phyloP scores from a whole-genome alignment of 345 rosid species.

The Salix arbutifolia region DNA sequence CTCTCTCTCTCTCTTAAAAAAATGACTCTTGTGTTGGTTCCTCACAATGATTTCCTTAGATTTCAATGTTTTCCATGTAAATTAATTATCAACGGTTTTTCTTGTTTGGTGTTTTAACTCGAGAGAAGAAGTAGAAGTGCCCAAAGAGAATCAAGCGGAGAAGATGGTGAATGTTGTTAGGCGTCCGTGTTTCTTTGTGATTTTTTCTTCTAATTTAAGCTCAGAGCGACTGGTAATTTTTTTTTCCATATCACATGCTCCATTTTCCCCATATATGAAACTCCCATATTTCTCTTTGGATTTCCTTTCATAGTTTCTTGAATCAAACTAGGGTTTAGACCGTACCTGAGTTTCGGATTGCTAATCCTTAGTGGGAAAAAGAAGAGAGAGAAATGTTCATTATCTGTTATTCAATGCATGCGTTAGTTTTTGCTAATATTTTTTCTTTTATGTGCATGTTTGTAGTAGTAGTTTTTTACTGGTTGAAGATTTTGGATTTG shows the following conservation, averaged over 20 bases:
- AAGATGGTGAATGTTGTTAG: constrained; percentile 19
- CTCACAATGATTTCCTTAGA: too few species aligned
- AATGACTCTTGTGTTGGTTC: too few species aligned
- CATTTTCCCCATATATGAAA: not conserved
- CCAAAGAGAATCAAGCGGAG: constrained; percentile 6
- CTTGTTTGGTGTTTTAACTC: not conserved
- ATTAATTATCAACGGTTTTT: not conserved
- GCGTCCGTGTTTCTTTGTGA: constrained; percentile 41
- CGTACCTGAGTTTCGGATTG: too few species aligned
- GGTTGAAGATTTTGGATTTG: not conserved
- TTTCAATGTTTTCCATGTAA: not conserved
- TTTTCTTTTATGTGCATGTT: not conserved
- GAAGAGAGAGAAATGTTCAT: too few species aligned
- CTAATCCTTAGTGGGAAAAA: too few species aligned
- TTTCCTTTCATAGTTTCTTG: too few species aligned
- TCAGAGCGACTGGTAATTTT: constrained; percentile 38
- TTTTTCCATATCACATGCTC: not conserved
- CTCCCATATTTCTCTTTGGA: not conserved
- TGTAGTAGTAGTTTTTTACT: not conserved
- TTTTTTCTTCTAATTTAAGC: constrained; percentile 37
- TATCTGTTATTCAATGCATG: too few species aligned
- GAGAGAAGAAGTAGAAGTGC: not conserved
- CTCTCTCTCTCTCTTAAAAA: too few species aligned
- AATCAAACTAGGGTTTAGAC: too few species aligned
- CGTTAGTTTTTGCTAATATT: too few species aligned